Percentiles rank a stretch among this genome's conserved stretches.
Evolutionary conservation across 345 rosid species (phyloP).

Genomic region (Salix viminalis): DNA sequence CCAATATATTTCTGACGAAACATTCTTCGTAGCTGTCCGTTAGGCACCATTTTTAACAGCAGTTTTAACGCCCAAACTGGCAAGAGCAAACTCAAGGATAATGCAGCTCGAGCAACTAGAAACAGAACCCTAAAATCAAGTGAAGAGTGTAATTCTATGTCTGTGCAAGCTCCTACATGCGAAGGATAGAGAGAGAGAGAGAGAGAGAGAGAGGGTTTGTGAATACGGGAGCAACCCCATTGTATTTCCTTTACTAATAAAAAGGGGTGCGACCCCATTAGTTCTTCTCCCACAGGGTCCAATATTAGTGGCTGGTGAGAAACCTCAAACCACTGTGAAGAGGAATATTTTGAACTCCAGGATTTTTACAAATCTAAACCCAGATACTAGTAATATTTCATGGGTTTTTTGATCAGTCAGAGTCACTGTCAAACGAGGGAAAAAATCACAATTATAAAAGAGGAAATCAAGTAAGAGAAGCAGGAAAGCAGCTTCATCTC

Average conservation of each 20-base stretch:
- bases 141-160: neutral
- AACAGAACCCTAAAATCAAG: slow-evolving; percentile 12
- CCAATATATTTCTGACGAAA: slow-evolving; percentile 16
- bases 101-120: neutral
- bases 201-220: neutral
- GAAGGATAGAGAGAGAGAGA: neutral
- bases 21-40: slow-evolving; percentile 9
- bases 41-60: slow-evolving; percentile 17
- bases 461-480: slow-evolving; percentile 24
- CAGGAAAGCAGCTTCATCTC: slow-evolving; percentile 42
- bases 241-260: neutral
- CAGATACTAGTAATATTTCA: slow-evolving; percentile 3
- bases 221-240: neutral
- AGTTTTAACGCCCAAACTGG: slow-evolving; percentile 23
- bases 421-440: slow-evolving; percentile 1
- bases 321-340: slow-evolving; percentile 23
- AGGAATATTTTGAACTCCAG: neutral
- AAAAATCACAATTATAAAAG: slow-evolving; percentile 9
- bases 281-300: slow-evolving; percentile 33
- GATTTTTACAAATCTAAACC: slow-evolving; percentile 34
- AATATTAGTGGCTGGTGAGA: slow-evolving; percentile 10
- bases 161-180: neutral
- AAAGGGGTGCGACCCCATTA: neutral
- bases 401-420: slow-evolving; percentile 27
- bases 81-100: neutral